Evolutionary conservation across 2,329 filamentous ascomycete species (phyloP).

Genomic region (Pseudogymnoascus sp.): DNA sequence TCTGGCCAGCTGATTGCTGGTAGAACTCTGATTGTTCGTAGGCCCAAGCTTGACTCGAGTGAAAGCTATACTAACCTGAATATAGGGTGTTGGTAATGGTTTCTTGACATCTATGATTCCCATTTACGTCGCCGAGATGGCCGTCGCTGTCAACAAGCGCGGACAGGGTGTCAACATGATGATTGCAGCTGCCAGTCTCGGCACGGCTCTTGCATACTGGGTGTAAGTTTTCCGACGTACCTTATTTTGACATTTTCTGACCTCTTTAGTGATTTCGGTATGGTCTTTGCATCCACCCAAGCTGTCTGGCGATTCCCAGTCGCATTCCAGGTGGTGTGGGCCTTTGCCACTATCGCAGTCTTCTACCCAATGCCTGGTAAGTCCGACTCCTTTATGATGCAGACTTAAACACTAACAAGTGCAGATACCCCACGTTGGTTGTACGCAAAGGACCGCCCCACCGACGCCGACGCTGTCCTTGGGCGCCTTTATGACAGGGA

Average conservation of each 20-base stretch:
- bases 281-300: conserved; percentile 25
- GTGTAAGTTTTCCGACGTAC: conserved; percentile 24
- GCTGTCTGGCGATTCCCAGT: conserved; percentile 30
- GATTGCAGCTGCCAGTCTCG: conserved; percentile 24
- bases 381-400: conserved; percentile 13
- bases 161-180: conserved; percentile 27
- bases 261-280: conserved; percentile 25
- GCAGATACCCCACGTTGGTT: conserved; percentile 28
- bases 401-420: conserved; percentile 11
- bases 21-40: conserved; percentile 24
- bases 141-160: conserved; percentile 23
- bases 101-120: conserved; percentile 27
- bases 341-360: conserved; percentile 22
- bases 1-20: conserved; percentile 28
- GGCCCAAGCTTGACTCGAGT: not conserved
- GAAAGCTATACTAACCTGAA: not conserved
- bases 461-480: not conserved
- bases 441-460: conserved; percentile 19
- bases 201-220: conserved; percentile 29
- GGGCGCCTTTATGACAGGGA: not conserved
- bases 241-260: conserved; percentile 24
- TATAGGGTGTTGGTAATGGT: conserved; percentile 30
- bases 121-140: conserved; percentile 29
- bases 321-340: conserved; percentile 27
- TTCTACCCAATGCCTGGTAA: conserved; percentile 13